Conservation (phyloP, 2,329 filamentous ascomycete species). For the Hypoxylon sp. region DNA sequence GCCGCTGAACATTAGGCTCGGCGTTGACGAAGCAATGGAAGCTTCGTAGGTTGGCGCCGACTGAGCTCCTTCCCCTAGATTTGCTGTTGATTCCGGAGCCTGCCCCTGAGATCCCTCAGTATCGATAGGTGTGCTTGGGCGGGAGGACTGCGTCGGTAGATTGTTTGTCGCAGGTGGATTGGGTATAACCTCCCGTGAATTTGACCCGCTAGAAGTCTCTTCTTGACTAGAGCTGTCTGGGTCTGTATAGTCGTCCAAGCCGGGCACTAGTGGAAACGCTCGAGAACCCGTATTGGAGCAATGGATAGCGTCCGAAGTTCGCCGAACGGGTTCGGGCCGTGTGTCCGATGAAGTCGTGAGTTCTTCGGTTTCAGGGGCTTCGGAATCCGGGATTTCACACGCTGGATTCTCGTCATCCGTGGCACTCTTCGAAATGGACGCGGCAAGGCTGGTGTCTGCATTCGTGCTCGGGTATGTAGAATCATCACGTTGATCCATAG, state of each 20-base stretch:
- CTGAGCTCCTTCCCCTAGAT: constrained; percentile 24
- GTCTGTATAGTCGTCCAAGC: constrained; percentile 21
- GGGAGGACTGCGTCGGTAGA: background rate
- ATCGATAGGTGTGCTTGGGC: constrained; percentile 9
- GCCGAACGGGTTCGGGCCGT: constrained; percentile 32
- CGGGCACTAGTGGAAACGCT: constrained; percentile 43
- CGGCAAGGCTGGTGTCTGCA: constrained; percentile 10
- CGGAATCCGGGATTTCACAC: constrained; percentile 9
- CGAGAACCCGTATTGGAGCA: constrained; percentile 44
- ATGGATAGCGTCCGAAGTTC: constrained; percentile 33
- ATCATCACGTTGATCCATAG: constrained; percentile 20
- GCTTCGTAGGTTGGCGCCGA: constrained; percentile 33
- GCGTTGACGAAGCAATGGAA: constrained; percentile 46
- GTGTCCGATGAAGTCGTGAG: constrained; percentile 23
- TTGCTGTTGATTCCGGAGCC: constrained; percentile 18
- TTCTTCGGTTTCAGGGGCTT: constrained; percentile 17
- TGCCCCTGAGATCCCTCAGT: constrained; percentile 18
- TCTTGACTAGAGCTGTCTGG: constrained; percentile 15
- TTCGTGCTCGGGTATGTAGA: constrained; percentile 4
- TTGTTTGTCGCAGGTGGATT: constrained; percentile 8
- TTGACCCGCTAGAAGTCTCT: background rate
- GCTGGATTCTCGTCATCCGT: constrained; percentile 14
- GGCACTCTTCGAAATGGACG: constrained; percentile 22
- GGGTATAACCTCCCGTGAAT: constrained; percentile 5
- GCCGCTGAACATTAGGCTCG: constrained; percentile 46